Percentiles rank a stretch among this genome's conserved stretches.
Evolutionary conservation across 108 stramenopile genomes (phyloP).

Genomic region (Thalassiosira profunda): DNA sequence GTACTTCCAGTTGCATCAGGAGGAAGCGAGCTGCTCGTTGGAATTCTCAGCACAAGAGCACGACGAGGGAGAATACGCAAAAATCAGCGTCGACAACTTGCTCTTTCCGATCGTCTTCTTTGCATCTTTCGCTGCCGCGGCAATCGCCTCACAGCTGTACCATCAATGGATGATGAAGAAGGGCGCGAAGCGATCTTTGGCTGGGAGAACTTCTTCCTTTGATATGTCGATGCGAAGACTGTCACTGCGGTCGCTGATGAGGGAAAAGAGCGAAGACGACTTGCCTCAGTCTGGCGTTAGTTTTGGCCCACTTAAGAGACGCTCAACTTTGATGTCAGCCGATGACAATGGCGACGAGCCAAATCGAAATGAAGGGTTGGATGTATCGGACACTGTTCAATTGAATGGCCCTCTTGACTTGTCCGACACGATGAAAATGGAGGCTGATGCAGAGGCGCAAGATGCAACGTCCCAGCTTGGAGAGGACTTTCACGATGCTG

Average conservation of each 20-base stretch:
- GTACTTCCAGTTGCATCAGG: background rate
- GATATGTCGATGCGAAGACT: background rate
- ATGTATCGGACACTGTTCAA: too few species aligned
- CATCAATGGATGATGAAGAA: background rate
- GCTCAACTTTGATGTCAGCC: too few species aligned
- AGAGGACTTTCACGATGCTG: background rate
- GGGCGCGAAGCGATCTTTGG: background rate
- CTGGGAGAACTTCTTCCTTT: background rate
- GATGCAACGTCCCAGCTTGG: background rate
- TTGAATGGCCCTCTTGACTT: too few species aligned
- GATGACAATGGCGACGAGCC: background rate
- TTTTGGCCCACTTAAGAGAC: too few species aligned
- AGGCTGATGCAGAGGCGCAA: background rate
- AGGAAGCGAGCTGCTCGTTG: conserved; percentile 4
- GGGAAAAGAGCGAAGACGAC: background rate
- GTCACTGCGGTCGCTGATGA: too few species aligned
- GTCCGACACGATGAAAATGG: too few species aligned
- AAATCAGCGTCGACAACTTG: conserved; percentile 11
- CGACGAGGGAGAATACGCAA: too few species aligned
- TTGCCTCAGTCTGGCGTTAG: background rate
- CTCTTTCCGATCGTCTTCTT: conserved; percentile 12
- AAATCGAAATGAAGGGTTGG: too few species aligned
- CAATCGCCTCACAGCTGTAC: background rate
- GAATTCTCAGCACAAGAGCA: conserved; percentile 10
- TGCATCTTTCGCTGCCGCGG: background rate